Evolutionary conservation across 1,284 basidiomycete genomes (phyloP).

Genomic region (Sanghuangporus sanghuang): DNA sequence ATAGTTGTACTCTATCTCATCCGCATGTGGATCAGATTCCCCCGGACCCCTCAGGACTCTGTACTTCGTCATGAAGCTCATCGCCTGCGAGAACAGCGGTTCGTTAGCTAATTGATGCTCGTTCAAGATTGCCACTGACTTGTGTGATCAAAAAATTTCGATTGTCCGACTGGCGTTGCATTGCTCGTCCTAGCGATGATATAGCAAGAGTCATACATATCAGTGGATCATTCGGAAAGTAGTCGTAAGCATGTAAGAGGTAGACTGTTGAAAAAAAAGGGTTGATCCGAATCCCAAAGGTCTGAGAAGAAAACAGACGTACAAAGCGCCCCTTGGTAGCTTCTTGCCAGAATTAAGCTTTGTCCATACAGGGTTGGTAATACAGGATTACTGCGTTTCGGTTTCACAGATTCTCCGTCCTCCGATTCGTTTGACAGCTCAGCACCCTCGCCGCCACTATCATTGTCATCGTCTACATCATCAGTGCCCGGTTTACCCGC

Average conservation of each 20-base stretch:
- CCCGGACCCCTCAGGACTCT: constrained; percentile 47
- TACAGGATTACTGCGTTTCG: constrained; percentile 72
- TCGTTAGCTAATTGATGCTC: not conserved
- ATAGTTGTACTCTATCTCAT: constrained; percentile 90
- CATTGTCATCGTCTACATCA: constrained; percentile 22
- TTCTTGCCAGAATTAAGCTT: constrained; percentile 78
- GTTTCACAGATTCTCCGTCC: constrained; percentile 34
- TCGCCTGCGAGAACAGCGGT: constrained; percentile 43
- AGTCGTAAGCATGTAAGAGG: constrained; percentile 81
- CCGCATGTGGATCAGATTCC: constrained; percentile 35
- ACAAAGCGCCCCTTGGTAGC: constrained; percentile 91
- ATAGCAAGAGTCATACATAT: constrained; percentile 80
- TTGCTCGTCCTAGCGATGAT: constrained; percentile 82
- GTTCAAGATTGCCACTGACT: constrained; percentile 31
- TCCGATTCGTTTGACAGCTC: constrained; percentile 22
- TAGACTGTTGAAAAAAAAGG: constrained; percentile 55
- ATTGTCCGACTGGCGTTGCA: constrained; percentile 94
- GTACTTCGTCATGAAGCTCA: constrained; percentile 81
- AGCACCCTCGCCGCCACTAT: constrained; percentile 28
- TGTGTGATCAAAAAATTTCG: constrained; percentile 82
- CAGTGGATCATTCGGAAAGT: constrained; percentile 79
- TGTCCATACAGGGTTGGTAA: constrained; percentile 83
- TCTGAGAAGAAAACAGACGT: constrained; percentile 29
- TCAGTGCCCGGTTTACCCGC: constrained; percentile 22
- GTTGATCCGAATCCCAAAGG: constrained; percentile 2